Percentiles rank a stretch among this genome's conserved stretches.
Evolutionary conservation across 306 rosid species (phyloP).

Genomic region (Senna tora): DNA sequence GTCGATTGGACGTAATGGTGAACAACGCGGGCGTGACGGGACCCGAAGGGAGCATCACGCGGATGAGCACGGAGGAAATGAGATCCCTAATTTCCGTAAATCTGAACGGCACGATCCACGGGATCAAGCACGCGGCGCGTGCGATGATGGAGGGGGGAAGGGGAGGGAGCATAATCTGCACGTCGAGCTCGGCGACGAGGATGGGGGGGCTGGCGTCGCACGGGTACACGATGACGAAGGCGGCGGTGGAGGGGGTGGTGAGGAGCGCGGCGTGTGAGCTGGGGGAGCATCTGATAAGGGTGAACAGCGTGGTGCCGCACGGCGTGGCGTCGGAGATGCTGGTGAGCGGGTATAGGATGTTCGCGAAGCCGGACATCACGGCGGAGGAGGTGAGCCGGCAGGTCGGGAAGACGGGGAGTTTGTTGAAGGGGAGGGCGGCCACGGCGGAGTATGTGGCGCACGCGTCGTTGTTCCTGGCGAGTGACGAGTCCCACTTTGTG

Average conservation of each 20-base stretch:
- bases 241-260: slow-evolving; percentile 61
- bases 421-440: slow-evolving; percentile 63
- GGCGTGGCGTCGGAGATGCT: slow-evolving; percentile 88
- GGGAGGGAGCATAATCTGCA: slow-evolving; percentile 75
- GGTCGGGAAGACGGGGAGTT: slow-evolving; percentile 58
- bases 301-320: slow-evolving; percentile 74
- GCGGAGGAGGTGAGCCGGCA: slow-evolving; percentile 50
- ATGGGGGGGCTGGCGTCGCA: slow-evolving; percentile 82
- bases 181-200: slow-evolving; percentile 69
- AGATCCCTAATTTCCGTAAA: slow-evolving; percentile 50
- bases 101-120: slow-evolving; percentile 66
- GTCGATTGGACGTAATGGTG: slow-evolving; percentile 71
- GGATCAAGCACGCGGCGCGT: slow-evolving; percentile 69
- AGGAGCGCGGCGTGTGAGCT: slow-evolving; percentile 77
- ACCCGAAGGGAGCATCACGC: slow-evolving; percentile 61
- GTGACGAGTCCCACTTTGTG: slow-evolving; percentile 65
- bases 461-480: slow-evolving; percentile 69
- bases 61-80: slow-evolving; percentile 56
- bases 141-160: slow-evolving; percentile 65
- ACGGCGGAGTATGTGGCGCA: slow-evolving; percentile 64
- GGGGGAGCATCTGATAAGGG: slow-evolving; percentile 74
- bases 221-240: slow-evolving; percentile 68
- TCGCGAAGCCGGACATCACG: slow-evolving; percentile 46
- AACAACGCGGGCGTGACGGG: slow-evolving; percentile 81
- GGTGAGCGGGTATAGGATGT: slow-evolving; percentile 43